Evolutionary conservation across 805 yeast species (phyloP), one percentile per base, ranked within the genome.

Genomic region (Candida sakaeoensis): DNA sequence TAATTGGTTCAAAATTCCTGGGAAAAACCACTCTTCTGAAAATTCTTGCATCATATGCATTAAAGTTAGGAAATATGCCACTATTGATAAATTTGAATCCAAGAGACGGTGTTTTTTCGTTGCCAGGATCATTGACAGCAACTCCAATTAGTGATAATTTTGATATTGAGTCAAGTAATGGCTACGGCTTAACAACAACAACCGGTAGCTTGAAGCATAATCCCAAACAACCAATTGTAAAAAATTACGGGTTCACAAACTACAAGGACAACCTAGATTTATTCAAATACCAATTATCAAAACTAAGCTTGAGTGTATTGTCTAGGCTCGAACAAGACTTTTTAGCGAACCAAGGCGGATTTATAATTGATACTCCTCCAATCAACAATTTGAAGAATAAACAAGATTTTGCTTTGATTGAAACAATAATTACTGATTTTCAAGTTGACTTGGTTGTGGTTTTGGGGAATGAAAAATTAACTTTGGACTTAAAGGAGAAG

Each of bases 201-300:
- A 80, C 86, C 8, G 93, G 95, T 31, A 79, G 86, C 1, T 79
- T 90, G 1, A 66, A 73, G 44, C 79, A 83, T 46, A 90, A 85
- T 57, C 85, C 86, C n/a, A 86, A 87, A 57, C 95, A 87, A 58
- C 97, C 98, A 0, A 58, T 84, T n/a, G 91, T 85, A 7, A 82
- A 84, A 52, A 80, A 75, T 52, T 88, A 70, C 60, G 99, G 98
- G 0, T 71, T 81, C 39, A 85, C 81, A 36, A 61, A 67, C 26
- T 69, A 77, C 9, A 49, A 61, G 1, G 81, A 78, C 9, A 88
- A 88, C 56, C 55, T 73, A 31, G 73, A 70, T 31, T 68, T 73
- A 38, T 88, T 77, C 62, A 70, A 73, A 45, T 62, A 68, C 36
- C 67, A 69, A 30, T 47, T 79, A 1, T 55, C 75, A 1, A 69